Percentiles rank a stretch among this genome's conserved stretches.
Evolutionary conservation across 2,329 filamentous ascomycete genomes (phyloP).

Genomic region (Beauveria rudraprayagi): DNA sequence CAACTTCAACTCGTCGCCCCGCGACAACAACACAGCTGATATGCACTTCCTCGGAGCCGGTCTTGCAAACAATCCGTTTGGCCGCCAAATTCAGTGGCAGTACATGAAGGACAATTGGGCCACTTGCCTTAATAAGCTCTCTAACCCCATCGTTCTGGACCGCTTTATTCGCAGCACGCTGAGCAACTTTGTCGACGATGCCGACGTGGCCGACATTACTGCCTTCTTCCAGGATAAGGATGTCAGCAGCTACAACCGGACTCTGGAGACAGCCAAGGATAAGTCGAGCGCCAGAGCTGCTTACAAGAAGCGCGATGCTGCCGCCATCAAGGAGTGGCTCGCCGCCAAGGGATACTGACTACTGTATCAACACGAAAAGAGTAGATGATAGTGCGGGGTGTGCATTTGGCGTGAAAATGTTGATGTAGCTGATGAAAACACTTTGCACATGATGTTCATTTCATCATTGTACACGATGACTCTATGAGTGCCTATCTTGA

Average conservation of each 20-base stretch:
- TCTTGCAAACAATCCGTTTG: constrained; percentile 64
- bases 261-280: constrained; percentile 76
- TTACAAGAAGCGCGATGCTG: constrained; percentile 72
- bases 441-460: neutral
- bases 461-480: neutral
- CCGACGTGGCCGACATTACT: constrained; percentile 66
- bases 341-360: constrained; percentile 37
- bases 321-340: constrained; percentile 72
- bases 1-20: constrained; percentile 60
- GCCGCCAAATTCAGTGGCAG: constrained; percentile 71
- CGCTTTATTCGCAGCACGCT: constrained; percentile 75
- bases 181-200: constrained; percentile 66
- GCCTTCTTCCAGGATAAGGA: constrained; percentile 83
- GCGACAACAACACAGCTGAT: constrained; percentile 72
- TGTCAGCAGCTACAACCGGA: constrained; percentile 77
- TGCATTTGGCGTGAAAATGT: neutral
- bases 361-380: neutral
- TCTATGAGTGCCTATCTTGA: neutral
- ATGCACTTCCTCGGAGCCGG: constrained; percentile 73
- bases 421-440: neutral
- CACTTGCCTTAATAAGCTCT: constrained; percentile 61
- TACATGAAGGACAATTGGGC: constrained; percentile 82
- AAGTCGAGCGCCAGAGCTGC: constrained; percentile 75
- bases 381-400: neutral
- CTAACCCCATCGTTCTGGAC: constrained; percentile 81